These are phyloP conservation scores for Bretschneidera sinensis DNA, from an alignment of 345 rosid species.

Conservation along the genomic window DNA sequence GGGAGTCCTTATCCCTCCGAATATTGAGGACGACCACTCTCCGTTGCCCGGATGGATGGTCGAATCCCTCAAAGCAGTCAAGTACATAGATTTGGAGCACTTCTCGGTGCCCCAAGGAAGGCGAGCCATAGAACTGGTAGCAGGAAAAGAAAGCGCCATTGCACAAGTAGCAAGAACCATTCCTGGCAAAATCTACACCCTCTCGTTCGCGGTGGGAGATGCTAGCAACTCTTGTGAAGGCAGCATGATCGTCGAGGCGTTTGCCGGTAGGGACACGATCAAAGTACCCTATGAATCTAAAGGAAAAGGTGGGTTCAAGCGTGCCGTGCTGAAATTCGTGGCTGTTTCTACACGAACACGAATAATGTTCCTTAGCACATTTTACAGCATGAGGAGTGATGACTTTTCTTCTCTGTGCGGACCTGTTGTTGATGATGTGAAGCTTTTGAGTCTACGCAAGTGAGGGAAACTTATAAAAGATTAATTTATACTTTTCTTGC, in stretches of 20 bases:
- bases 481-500: background rate
- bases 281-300: slow-evolving; percentile 59
- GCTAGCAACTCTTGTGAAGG: slow-evolving; percentile 68
- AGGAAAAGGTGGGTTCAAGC: slow-evolving; percentile 74
- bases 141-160: slow-evolving; percentile 83
- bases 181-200: slow-evolving; percentile 43
- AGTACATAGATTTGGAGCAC: slow-evolving; percentile 67
- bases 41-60: slow-evolving; percentile 80
- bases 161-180: slow-evolving; percentile 61
- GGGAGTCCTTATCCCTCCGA: slow-evolving; percentile 81
- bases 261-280: slow-evolving; percentile 50
- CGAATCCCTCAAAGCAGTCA: slow-evolving; percentile 84
- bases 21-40: slow-evolving; percentile 69
- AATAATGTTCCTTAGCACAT: slow-evolving; percentile 66
- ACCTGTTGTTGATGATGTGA: slow-evolving; percentile 72
- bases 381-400: slow-evolving; percentile 64
- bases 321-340: slow-evolving; percentile 38
- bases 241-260: slow-evolving; percentile 69
- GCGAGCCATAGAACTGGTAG: slow-evolving; percentile 71
- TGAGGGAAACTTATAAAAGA: slow-evolving; percentile 19
- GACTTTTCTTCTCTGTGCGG: slow-evolving; percentile 76
- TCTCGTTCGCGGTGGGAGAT: slow-evolving; percentile 67
- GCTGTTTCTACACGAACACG: slow-evolving; percentile 50
- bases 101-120: slow-evolving; percentile 63
- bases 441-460: slow-evolving; percentile 41